Percentiles rank a stretch among this genome's conserved stretches.
Evolutionary conservation across 2,329 filamentous ascomycete genomes (phyloP).

Genomic region (Venturia asperata): DNA sequence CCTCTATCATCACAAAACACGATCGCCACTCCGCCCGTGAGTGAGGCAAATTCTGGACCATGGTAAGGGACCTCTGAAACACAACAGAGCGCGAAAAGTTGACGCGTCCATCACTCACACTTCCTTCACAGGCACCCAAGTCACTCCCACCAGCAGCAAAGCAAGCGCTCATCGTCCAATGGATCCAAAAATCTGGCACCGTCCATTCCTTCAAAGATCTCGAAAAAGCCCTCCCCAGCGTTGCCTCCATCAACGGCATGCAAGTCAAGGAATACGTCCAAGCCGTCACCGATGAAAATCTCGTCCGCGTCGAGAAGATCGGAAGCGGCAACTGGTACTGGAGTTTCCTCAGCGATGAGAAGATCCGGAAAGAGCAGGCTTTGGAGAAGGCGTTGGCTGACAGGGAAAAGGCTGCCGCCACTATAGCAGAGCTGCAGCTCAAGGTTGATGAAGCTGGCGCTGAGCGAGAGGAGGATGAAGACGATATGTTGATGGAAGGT

Average conservation of each 20-base stretch:
- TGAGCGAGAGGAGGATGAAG: conserved; percentile 34
- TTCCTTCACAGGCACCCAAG: conserved; percentile 43
- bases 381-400: conserved; percentile 34
- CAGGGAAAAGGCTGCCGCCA: conserved; percentile 31
- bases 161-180: conserved; percentile 50
- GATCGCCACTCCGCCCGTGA: neutral
- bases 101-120: neutral
- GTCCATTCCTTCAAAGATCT: conserved; percentile 62
- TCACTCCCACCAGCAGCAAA: conserved; percentile 51
- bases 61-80: neutral
- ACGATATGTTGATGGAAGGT: conserved; percentile 28
- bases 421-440: conserved; percentile 33
- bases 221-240: conserved; percentile 54
- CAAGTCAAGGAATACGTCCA: conserved; percentile 62
- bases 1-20: neutral
- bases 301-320: conserved; percentile 61
- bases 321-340: conserved; percentile 68
- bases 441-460: conserved; percentile 36
- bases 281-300: conserved; percentile 52
- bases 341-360: conserved; percentile 56
- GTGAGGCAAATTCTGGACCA: neutral
- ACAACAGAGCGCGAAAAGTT: neutral
- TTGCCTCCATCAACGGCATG: conserved; percentile 58
- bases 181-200: conserved; percentile 53
- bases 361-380: conserved; percentile 37